These are phyloP conservation scores for Cutaneotrichosporon mucoides DNA, from an alignment of 1,284 basidiomycete genomes.

Conservation along the genomic window DNA sequence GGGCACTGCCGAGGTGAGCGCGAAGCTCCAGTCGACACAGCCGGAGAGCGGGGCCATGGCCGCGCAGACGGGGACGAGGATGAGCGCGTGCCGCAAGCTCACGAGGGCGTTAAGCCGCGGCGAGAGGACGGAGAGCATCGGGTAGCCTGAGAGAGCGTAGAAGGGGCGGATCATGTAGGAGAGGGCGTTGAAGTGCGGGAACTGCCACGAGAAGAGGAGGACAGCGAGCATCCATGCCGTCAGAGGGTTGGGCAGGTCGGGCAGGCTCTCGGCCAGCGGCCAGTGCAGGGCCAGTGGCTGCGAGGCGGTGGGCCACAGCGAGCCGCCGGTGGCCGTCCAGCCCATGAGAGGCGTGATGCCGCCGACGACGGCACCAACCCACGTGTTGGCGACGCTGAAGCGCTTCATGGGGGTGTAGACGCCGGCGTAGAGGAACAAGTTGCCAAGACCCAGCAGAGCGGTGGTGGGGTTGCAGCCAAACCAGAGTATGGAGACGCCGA, in stretches of 20 bases:
- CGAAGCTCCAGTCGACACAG: conserved; percentile 82
- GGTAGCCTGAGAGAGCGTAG: conserved; percentile 91
- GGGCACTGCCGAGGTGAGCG: conserved; percentile 68
- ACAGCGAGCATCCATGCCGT: conserved; percentile 70
- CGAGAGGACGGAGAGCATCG: conserved; percentile 81
- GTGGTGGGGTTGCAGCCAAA: conserved; percentile 85
- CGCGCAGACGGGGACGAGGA: conserved; percentile 75
- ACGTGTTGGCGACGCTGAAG: conserved; percentile 83
- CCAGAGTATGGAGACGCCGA: conserved; percentile 74
- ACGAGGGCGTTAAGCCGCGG: conserved; percentile 82
- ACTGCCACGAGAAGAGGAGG: conserved; percentile 95
- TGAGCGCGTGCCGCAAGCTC: conserved; percentile 72
- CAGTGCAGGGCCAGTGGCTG: conserved; percentile 53
- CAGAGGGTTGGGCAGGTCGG: conserved; percentile 59
- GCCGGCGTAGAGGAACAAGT: conserved; percentile 86
- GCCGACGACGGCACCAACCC: conserved; percentile 91
- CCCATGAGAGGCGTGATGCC: conserved; percentile 95
- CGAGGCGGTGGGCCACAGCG: conserved; percentile 62
- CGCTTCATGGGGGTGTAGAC: conserved; percentile 93
- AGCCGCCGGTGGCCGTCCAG: conserved; percentile 90
- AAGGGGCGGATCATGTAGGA: conserved; percentile 79
- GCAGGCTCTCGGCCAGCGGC: conserved; percentile 18
- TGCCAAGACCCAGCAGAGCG: conserved; percentile 74
- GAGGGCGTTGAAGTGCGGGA: conserved; percentile 97
- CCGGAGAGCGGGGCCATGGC: conserved; percentile 79